phyloP scores from a whole-genome alignment of 495 filamentous ascomycete genomes.

The Talaromyces thailandensis region DNA sequence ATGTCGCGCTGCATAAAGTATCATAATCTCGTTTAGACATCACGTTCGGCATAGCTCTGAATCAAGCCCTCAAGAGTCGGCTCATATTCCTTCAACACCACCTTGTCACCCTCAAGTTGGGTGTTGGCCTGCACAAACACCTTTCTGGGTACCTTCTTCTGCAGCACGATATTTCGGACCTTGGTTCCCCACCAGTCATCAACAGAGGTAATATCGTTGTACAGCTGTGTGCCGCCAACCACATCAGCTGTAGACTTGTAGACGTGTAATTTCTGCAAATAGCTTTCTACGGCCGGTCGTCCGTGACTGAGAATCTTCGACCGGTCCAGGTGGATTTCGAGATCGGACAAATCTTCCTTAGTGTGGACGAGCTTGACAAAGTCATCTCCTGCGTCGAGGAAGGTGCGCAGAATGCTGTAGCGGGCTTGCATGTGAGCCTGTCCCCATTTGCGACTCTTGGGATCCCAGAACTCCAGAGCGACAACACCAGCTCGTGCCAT shows the following conservation, averaged over 20 bases:
- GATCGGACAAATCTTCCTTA: conserved; percentile 67
- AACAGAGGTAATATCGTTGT: conserved; percentile 73
- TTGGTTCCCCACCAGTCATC: conserved; percentile 70
- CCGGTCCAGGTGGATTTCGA: conserved; percentile 72
- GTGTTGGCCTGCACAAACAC: conserved; percentile 96
- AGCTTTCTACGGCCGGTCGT: conserved; percentile 70
- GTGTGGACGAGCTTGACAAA: conserved; percentile 74
- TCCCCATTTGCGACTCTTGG: conserved; percentile 81
- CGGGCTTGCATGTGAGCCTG: conserved; percentile 93
- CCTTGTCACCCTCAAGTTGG: conserved; percentile 59
- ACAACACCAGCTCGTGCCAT: conserved; percentile 88
- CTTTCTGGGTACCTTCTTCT: conserved; percentile 85
- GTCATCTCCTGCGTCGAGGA: conserved; percentile 72
- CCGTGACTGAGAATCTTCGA: conserved; percentile 69
- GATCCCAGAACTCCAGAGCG: conserved; percentile 84
- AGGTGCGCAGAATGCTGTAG: conserved; percentile 79
- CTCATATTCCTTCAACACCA: conserved; percentile 83
- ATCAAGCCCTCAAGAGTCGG: conserved; percentile 78
- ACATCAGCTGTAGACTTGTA: conserved; percentile 89
- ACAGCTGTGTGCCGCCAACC: conserved; percentile 63
- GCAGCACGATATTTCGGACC: conserved; percentile 69
- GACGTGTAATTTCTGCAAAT: conserved; percentile 83
- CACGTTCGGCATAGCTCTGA: conserved; percentile 79
- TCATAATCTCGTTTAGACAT: conserved; percentile 31
- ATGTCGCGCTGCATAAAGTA: neutral